These are phyloP conservation scores for Typha latifolia DNA, from an alignment of 176 grass and related monocot species.

Conservation along the genomic window DNA sequence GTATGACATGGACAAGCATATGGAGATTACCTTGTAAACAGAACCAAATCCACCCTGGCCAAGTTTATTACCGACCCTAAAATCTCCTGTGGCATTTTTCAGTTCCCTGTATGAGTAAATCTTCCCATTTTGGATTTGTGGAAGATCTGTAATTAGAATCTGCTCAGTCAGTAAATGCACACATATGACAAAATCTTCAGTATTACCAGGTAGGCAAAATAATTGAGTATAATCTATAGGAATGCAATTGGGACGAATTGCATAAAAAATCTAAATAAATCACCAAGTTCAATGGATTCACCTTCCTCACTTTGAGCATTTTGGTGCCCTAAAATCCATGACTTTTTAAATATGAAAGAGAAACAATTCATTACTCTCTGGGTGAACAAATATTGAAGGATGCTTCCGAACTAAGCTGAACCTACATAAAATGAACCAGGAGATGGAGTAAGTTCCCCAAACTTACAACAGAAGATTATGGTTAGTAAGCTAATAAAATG, in stretches of 20 bases:
- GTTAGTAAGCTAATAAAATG: too few species aligned
- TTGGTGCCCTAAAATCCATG: not conserved
- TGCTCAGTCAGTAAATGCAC: too few species aligned
- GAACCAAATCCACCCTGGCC: slow-evolving; percentile 80
- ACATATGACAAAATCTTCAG: not conserved
- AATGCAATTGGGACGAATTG: not conserved
- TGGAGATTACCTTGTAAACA: slow-evolving; percentile 55
- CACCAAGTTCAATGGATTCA: not conserved
- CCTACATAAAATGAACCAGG: not conserved
- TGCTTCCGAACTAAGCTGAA: not conserved
- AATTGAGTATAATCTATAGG: not conserved
- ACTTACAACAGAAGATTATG: too few species aligned
- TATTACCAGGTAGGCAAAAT: not conserved
- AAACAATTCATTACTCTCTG: slow-evolving; percentile 13
- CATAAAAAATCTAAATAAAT: not conserved
- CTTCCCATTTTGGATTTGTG: slow-evolving; percentile 34
- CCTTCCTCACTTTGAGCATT: not conserved
- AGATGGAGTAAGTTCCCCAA: not conserved
- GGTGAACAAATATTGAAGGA: not conserved
- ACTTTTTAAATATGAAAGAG: slow-evolving; percentile 2
- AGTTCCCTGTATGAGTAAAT: slow-evolving; percentile 66
- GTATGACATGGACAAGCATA: not conserved
- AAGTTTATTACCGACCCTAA: slow-evolving; percentile 49
- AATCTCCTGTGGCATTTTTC: slow-evolving; percentile 69
- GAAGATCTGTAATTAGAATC: slow-evolving; percentile 19